Percentiles rank a stretch among this genome's conserved stretches.
Evolutionary conservation across 176 grass and related monocot genomes (phyloP).

Genomic region (Eremochloa ophiuroides): DNA sequence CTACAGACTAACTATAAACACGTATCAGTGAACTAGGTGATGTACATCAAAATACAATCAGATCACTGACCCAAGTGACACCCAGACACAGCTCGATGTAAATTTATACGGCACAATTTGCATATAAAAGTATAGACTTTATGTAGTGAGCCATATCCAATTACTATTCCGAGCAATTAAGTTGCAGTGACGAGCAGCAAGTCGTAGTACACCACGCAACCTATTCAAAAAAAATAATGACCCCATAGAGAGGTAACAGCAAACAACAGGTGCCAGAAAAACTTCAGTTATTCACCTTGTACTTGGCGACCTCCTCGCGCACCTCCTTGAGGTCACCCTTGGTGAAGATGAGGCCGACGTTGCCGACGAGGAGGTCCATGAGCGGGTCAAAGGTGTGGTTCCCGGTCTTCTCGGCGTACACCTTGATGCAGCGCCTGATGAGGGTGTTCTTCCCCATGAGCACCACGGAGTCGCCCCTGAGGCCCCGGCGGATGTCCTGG

Average conservation of each 20-base stretch:
- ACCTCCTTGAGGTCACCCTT: slow-evolving; percentile 93
- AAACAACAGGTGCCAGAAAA: background rate
- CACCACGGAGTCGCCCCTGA: slow-evolving; percentile 74
- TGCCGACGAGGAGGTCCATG: slow-evolving; percentile 60
- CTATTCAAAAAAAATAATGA: too few relatives aligned
- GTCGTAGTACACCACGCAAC: too few relatives aligned
- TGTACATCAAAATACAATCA: background rate
- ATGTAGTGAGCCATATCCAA: background rate
- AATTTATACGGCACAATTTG: background rate
- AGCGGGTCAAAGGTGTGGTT: slow-evolving; percentile 56
- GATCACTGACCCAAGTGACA: background rate
- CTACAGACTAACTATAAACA: background rate
- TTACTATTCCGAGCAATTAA: background rate
- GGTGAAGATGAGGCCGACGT: slow-evolving; percentile 91
- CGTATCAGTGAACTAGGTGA: background rate
- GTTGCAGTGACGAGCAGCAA: background rate
- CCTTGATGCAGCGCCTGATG: slow-evolving; percentile 79
- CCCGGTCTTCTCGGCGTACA: slow-evolving; percentile 46
- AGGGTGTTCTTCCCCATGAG: slow-evolving; percentile 93
- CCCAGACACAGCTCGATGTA: background rate
- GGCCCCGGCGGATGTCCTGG: slow-evolving; percentile 64
- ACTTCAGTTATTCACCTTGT: slow-evolving; percentile 41
- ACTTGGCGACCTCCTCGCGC: slow-evolving; percentile 74
- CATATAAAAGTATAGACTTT: background rate
- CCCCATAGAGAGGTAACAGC: background rate